These are phyloP conservation scores for Zancudomyces culisetae DNA, from an alignment of 371 early-diverging fungal species.

Conservation along the genomic window DNA sequence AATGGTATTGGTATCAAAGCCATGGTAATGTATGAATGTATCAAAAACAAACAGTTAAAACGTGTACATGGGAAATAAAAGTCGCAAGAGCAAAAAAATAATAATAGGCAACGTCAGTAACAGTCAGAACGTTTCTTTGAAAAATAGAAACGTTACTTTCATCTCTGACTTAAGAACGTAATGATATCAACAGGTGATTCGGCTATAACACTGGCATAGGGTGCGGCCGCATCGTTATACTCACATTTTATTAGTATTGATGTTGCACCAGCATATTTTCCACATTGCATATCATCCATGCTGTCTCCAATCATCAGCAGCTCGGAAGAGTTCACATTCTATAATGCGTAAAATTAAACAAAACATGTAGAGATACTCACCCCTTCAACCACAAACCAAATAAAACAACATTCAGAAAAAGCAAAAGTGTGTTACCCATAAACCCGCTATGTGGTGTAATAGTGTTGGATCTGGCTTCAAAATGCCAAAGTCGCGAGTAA, in stretches of 20 bases:
- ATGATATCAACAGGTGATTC: background rate
- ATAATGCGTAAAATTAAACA: background rate
- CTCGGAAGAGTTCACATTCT: background rate
- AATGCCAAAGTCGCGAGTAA: background rate
- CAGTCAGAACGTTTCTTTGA: too few relatives aligned
- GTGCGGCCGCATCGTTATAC: background rate
- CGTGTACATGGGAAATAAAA: too few relatives aligned
- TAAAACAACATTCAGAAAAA: too few relatives aligned
- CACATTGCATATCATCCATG: background rate
- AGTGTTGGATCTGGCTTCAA: background rate
- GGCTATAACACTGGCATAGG: background rate
- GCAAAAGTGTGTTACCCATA: too few relatives aligned
- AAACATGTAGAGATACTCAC: background rate
- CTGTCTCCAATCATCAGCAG: background rate
- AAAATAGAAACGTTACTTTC: too few relatives aligned
- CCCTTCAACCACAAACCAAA: background rate
- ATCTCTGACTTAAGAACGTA: background rate
- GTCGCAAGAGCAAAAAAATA: too few relatives aligned
- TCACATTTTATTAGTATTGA: background rate
- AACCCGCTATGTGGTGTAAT: background rate
- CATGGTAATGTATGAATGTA: too few relatives aligned
- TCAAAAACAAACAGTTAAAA: too few relatives aligned
- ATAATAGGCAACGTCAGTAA: too few relatives aligned
- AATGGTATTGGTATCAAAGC: too few relatives aligned
- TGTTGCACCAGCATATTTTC: background rate